Evolutionary conservation across 768 basidiomycete genomes (phyloP), one percentile per base, ranked within the genome.

Genomic region (Candolleomyces aberdarensis): DNA sequence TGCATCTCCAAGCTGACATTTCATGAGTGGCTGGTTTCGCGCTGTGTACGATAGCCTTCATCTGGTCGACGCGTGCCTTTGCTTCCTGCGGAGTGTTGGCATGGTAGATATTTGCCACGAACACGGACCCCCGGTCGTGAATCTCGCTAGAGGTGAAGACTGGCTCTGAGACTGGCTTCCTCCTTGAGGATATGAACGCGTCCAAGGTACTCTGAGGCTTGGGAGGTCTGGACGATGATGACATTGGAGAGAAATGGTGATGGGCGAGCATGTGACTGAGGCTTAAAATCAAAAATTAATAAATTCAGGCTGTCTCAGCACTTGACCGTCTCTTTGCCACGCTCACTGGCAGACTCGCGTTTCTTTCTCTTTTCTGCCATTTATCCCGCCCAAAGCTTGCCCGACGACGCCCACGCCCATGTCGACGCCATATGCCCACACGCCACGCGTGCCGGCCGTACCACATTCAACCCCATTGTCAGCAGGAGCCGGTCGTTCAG

Each of bases 1-100:
- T 90, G 66, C 85, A 87, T 39, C 93, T 78, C 87, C 88, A 94
- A 5, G 91, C 93, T 43, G 80, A 77, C 48, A 94, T 89, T 68
- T 90, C 86, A 64, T 92, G 88, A 11, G 85, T 77, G 0, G 88
- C 87, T 11, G 81, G 83, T 46, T 81, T 84, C 40, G 77, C 63
- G 5, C 76, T 79, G 66, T 91, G 89, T 1, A 85, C 70, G 46
- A 87, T 80, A 58, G 84, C 71, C 62, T 80, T 82, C 46, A 88
- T 71, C 63, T 89, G 80, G 36, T 79, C 75, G 44, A 84, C 72
- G 43, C 78, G 78, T 26, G 74, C 71, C 54, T 74, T 76, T 3
- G 85, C 90, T 57, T 84, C 82, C 5, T 76, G 75, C 3, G 78
- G 75, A 39, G 83, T 79, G 1, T 76, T 73, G n/a, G 85, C 85